Evolutionary conservation across 805 yeast genomes (phyloP).

Genomic region (Candida ulmi): DNA sequence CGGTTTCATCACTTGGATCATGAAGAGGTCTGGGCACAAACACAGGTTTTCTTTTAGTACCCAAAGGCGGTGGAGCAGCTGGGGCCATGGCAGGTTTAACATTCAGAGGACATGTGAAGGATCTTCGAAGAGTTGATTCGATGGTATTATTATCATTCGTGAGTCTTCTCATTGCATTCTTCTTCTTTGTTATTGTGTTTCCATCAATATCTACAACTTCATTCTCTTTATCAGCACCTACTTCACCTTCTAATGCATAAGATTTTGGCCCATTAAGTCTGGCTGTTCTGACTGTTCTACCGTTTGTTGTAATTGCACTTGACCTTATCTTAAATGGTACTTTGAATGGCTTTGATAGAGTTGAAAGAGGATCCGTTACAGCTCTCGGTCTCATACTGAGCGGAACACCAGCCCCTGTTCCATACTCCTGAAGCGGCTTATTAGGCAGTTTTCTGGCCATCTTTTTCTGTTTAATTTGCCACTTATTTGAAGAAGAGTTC

Average conservation of each 20-base stretch:
- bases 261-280: constrained; percentile 33
- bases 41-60: constrained; percentile 64
- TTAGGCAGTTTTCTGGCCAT: constrained; percentile 37
- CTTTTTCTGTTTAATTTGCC: not conserved
- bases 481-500: not conserved
- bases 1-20: constrained; percentile 90
- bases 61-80: constrained; percentile 73
- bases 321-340: constrained; percentile 46
- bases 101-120: constrained; percentile 60
- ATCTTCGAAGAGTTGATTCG: constrained; percentile 37
- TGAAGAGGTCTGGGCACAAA: constrained; percentile 90
- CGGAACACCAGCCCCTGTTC: constrained; percentile 68
- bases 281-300: constrained; percentile 22
- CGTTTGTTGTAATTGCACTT: constrained; percentile 15
- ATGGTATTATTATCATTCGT: constrained; percentile 32
- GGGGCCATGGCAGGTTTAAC: constrained; percentile 22
- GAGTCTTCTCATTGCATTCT: constrained; percentile 57
- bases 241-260: constrained; percentile 34
- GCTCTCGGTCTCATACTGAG: constrained; percentile 48
- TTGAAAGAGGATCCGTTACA: constrained; percentile 43
- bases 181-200: constrained; percentile 27
- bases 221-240: constrained; percentile 27
- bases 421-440: constrained; percentile 43
- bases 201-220: constrained; percentile 30
- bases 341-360: constrained; percentile 62